phyloP scores from a whole-genome alignment of 1,284 basidiomycete species.

The Inonotus obliquus region DNA sequence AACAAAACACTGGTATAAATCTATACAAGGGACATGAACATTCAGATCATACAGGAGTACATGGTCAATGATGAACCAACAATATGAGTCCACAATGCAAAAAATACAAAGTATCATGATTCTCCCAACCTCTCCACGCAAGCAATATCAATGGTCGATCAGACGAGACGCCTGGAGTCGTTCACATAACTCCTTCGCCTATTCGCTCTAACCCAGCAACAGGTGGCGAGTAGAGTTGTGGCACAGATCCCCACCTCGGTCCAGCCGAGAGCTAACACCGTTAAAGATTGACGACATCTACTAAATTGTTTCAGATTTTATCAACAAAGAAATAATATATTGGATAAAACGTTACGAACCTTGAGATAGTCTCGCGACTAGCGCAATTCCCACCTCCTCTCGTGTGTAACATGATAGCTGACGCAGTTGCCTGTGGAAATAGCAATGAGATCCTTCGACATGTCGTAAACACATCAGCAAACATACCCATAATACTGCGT shows the following conservation, averaged over 20 bases:
- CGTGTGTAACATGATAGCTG: constrained; percentile 60
- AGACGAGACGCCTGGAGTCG: constrained; percentile 38
- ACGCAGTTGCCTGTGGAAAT: constrained; percentile 50
- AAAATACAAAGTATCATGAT: neutral
- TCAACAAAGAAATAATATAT: constrained; percentile 17
- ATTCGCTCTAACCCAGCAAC: constrained; percentile 53
- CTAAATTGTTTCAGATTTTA: constrained; percentile 15
- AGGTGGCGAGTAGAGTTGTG: constrained; percentile 52
- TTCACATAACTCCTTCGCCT: constrained; percentile 43
- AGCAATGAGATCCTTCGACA: neutral
- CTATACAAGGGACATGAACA: no score
- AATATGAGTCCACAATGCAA: neutral
- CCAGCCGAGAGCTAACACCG: constrained; percentile 71
- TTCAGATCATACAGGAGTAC: neutral
- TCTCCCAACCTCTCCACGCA: neutral
- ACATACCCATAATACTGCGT: constrained; percentile 61
- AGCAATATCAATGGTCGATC: neutral
- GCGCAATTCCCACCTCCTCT: constrained; percentile 55
- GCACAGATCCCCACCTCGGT: constrained; percentile 64
- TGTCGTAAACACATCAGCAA: neutral
- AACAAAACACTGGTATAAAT: no score
- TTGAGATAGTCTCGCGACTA: constrained; percentile 46
- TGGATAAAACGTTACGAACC: constrained; percentile 34
- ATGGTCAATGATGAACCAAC: neutral
- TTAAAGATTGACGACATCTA: constrained; percentile 66